These are phyloP conservation scores for Alternaria rosae DNA, from an alignment of 2,329 filamentous ascomycete species.

Conservation along the genomic window DNA sequence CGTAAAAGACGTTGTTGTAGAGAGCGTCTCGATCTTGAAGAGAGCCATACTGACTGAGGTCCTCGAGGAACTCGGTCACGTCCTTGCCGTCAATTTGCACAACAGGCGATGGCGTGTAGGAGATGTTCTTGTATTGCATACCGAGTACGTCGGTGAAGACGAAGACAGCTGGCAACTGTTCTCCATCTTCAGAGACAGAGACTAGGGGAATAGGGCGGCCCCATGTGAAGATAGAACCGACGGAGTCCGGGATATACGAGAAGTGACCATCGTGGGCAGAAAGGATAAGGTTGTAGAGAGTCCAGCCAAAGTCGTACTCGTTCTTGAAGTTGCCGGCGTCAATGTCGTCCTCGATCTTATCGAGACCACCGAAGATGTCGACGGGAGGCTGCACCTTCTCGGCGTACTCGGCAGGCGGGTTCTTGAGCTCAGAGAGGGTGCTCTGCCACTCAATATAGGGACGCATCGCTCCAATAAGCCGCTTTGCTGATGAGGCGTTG, in stretches of 20 bases:
- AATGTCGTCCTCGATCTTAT: slow-evolving; percentile 50
- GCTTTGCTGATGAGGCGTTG: slow-evolving; percentile 51
- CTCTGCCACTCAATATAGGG: slow-evolving; percentile 58
- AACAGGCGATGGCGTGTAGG: slow-evolving; percentile 60
- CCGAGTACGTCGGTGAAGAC: slow-evolving; percentile 57
- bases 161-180: slow-evolving; percentile 65
- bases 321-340: slow-evolving; percentile 46
- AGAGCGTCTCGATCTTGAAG: slow-evolving; percentile 66
- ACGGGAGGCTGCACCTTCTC: slow-evolving; percentile 56
- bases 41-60: slow-evolving; percentile 56
- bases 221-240: slow-evolving; percentile 60
- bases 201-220: slow-evolving; percentile 61
- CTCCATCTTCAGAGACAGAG: slow-evolving; percentile 68
- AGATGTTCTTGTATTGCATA: slow-evolving; percentile 53
- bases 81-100: slow-evolving; percentile 64
- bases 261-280: slow-evolving; percentile 72
- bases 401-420: slow-evolving; percentile 56
- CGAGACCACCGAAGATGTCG: slow-evolving; percentile 53
- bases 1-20: slow-evolving; percentile 61
- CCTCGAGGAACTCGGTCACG: slow-evolving; percentile 57
- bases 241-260: slow-evolving; percentile 60
- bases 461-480: slow-evolving; percentile 50
- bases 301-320: slow-evolving; percentile 57
- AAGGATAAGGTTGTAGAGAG: slow-evolving; percentile 62
- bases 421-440: slow-evolving; percentile 52